Conservation (phyloP, 306 rosid species). For the Cucumis melo region DNA sequence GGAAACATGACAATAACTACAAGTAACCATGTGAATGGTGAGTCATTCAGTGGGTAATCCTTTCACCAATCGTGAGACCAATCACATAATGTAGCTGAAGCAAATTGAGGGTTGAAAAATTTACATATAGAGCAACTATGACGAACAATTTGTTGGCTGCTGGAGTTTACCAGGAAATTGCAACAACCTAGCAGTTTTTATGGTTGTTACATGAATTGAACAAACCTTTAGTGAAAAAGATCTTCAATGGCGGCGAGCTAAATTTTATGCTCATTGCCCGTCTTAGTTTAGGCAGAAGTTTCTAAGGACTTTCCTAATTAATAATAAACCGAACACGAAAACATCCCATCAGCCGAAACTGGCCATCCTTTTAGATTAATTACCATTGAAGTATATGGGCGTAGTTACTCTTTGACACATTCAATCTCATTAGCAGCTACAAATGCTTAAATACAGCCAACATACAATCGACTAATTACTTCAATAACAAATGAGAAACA, state of each 20-base stretch:
- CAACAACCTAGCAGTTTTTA: background rate
- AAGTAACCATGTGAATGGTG: background rate
- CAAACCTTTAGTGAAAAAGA: no score
- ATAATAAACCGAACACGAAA: background rate
- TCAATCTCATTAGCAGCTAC: background rate
- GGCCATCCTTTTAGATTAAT: background rate
- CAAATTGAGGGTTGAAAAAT: background rate
- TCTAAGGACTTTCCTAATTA: background rate
- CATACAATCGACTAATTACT: background rate
- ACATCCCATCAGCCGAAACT: background rate
- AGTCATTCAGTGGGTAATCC: background rate
- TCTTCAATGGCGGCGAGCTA: no score
- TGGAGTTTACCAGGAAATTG: background rate
- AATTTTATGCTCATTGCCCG: no score
- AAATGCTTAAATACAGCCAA: background rate
- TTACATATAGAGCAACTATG: background rate
- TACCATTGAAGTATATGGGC: background rate
- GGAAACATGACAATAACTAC: background rate
- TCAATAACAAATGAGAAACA: background rate
- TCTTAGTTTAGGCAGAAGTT: no score
- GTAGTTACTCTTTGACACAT: background rate
- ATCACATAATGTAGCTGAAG: no score
- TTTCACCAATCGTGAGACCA: background rate
- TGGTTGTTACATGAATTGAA: background rate
- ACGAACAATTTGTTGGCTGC: background rate